Evolutionary conservation across 2,329 filamentous ascomycete species (phyloP).

Genomic region (Colletotrichum neosansevieriae): DNA sequence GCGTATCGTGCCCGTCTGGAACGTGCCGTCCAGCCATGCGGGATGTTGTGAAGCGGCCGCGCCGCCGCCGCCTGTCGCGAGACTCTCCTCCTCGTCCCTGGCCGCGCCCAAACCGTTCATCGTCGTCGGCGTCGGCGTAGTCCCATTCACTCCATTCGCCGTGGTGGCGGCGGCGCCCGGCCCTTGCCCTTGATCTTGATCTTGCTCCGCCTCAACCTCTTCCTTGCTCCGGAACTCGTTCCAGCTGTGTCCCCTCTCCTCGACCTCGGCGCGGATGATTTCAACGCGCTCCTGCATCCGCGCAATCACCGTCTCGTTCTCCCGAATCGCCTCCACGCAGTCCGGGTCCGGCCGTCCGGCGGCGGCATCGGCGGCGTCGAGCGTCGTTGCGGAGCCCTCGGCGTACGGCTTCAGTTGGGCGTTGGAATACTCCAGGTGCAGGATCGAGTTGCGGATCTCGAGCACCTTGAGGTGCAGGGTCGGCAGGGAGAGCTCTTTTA

Average conservation of each 20-base stretch:
- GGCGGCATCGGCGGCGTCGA: slow-evolving; percentile 43
- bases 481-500: slow-evolving; percentile 74
- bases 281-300: slow-evolving; percentile 76
- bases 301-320: slow-evolving; percentile 77
- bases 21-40: slow-evolving; percentile 73
- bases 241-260: slow-evolving; percentile 68
- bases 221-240: slow-evolving; percentile 64
- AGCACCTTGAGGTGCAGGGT: slow-evolving; percentile 80
- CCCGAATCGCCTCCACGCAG: slow-evolving; percentile 79
- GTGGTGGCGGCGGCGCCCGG: neutral
- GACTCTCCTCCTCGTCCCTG: slow-evolving; percentile 32
- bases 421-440: slow-evolving; percentile 81
- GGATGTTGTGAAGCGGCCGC: slow-evolving; percentile 47
- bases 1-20: slow-evolving; percentile 69
- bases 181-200: slow-evolving; percentile 14
- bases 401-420: slow-evolving; percentile 78
- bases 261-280: slow-evolving; percentile 74
- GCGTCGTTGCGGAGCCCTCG: slow-evolving; percentile 55
- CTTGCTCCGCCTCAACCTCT: slow-evolving; percentile 53
- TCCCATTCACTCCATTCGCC: neutral
- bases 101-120: slow-evolving; percentile 41
- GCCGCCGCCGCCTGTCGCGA: slow-evolving; percentile 28
- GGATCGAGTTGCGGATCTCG: slow-evolving; percentile 80
- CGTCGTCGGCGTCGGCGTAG: neutral
- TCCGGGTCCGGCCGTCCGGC: slow-evolving; percentile 67